Base-by-base conservation (phyloP, 1,139 yeast genomes). In the Diutina rugosa region DNA sequence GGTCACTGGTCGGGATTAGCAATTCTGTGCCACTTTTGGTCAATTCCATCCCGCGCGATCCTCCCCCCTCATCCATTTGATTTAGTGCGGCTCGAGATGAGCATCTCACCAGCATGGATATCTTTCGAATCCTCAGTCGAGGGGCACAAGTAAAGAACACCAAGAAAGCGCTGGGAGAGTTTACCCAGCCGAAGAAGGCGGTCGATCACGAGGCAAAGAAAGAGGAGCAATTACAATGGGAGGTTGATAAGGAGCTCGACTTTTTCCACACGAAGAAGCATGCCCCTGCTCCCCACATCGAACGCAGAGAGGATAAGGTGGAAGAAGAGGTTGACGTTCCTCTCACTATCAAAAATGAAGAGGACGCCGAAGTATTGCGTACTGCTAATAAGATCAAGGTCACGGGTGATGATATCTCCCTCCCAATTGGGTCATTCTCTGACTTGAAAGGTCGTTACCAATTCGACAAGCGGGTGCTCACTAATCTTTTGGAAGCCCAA, bases 351-450 rank as follows among this genome's bases (percentile, higher is more conserved):
- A 29, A 32, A 6, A 77, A 73, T 16, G 76, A 70, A 32, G 79
- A 78, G 55, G 88, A 87, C 53, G 93, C 95, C 0, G 65, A 63
- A 3, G 68, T 65, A 29, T 74, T 84, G 58, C 77, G 96, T 60
- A 78, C 78, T 59, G 65, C 76, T 3, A 77, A 82, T 62, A 76
- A 76, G 60, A 80, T 84, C 55, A 87, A 87, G 61, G 83, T 88
- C 38, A 74, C 85, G 1, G 97, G 97, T 49, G 78, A 78, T 55
- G 96, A 89, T 68, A 69, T 87, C 6, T 97, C 97, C 9, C 70
- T 87, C 45, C 97, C 98, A 2, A 85, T 93, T 57, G 95, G 93
- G 1, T 86, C 96, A 1, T 93, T 93, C 68, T 85, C 85, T 61
- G 97, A 90, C 67, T 74, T 93, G 60, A 77, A 80, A 3, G 69